Percentiles rank a stretch among this genome's conserved stretches.
Conservation (phyloP, 257 asterid species). For the Lantana camara region DNA sequence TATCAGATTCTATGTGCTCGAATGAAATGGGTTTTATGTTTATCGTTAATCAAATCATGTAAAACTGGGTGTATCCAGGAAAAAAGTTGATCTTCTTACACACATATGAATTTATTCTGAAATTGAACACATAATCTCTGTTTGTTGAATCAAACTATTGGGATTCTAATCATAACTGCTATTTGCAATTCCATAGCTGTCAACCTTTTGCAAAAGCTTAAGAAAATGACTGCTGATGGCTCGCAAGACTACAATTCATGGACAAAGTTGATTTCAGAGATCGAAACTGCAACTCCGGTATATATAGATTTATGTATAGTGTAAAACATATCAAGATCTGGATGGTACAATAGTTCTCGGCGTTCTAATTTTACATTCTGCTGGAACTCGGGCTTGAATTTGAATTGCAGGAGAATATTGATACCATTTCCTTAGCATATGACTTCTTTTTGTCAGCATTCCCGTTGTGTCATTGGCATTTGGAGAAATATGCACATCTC, state of each 20-base stretch:
- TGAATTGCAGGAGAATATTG: slow-evolving; percentile 66
- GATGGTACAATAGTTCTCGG: too few relatives aligned
- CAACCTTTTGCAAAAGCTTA: slow-evolving; percentile 48
- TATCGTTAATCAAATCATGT: neutral
- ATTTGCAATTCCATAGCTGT: slow-evolving; percentile 43
- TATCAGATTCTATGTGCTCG: neutral
- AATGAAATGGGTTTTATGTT: neutral
- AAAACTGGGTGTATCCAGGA: neutral
- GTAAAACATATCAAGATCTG: too few relatives aligned
- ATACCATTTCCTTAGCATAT: slow-evolving; percentile 65
- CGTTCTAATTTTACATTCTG: slow-evolving; percentile 5
- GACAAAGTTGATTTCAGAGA: slow-evolving; percentile 62
- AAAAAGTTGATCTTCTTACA: neutral
- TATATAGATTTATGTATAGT: slow-evolving; percentile 22
- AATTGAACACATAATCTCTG: too few relatives aligned
- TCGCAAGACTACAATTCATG: slow-evolving; percentile 62
- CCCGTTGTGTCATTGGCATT: slow-evolving; percentile 91
- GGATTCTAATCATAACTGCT: slow-evolving; percentile 24
- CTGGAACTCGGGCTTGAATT: slow-evolving; percentile 20
- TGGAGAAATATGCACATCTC: slow-evolving; percentile 75
- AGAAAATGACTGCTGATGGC: slow-evolving; percentile 52
- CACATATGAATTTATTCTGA: neutral
- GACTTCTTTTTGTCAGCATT: slow-evolving; percentile 68
- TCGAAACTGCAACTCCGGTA: slow-evolving; percentile 62
- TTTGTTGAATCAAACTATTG: slow-evolving; percentile 3